These are phyloP conservation scores for Erodium chrysanthum DNA, from an alignment of 441 rosid species.

Conservation along the genomic window DNA sequence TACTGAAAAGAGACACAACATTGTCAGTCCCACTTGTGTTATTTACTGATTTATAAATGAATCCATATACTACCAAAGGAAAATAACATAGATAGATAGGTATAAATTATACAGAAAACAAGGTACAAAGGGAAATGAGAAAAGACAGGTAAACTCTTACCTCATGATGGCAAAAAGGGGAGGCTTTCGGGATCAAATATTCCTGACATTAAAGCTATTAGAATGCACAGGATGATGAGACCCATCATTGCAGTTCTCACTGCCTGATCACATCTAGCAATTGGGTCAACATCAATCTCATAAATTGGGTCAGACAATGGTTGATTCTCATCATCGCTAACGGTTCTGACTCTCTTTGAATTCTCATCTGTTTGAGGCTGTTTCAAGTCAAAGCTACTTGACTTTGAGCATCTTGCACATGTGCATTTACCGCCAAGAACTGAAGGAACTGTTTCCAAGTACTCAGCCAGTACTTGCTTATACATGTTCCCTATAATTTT, in stretches of 20 bases:
- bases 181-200: constrained; percentile 45
- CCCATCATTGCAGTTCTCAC: constrained; percentile 50
- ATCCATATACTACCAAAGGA: not conserved
- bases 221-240: constrained; percentile 52
- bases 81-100: not conserved
- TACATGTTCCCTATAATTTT: constrained; percentile 65
- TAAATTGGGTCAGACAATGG: constrained; percentile 16
- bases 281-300: constrained; percentile 25
- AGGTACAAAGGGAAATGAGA: not conserved
- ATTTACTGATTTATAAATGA: not conserved
- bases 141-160: constrained; percentile 11
- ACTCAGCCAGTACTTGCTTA: constrained; percentile 41
- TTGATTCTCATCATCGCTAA: constrained; percentile 23
- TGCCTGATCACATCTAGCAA: constrained; percentile 38
- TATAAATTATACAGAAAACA: not conserved
- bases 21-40: too few relatives aligned
- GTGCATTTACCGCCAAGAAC: constrained; percentile 74
- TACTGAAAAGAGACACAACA: too few relatives aligned
- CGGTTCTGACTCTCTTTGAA: constrained; percentile 17
- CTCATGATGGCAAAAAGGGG: constrained; percentile 28
- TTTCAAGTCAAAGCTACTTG: constrained; percentile 13
- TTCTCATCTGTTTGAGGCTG: constrained; percentile 22
- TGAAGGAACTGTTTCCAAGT: constrained; percentile 56
- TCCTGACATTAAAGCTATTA: constrained; percentile 46
- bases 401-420: constrained; percentile 50